A percentile compares a stretch with the other conserved stretches of the same genome.
Conservation (phyloP, 768 basidiomycete genomes). For the Omphalotus guepiniiformis region DNA sequence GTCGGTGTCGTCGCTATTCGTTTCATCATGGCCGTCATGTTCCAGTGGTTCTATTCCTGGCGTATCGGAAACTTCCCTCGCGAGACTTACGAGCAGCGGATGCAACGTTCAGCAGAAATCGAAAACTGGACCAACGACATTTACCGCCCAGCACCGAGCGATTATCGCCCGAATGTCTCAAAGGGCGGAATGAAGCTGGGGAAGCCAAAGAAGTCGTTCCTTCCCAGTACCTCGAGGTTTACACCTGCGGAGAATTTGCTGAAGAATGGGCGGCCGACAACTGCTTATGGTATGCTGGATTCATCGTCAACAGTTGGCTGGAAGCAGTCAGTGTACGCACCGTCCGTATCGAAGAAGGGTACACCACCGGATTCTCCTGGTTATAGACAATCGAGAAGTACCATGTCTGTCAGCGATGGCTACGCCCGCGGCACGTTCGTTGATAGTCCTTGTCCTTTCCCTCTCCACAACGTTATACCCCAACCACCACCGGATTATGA, state of each 20-base stretch:
- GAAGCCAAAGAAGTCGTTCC: slow-evolving; percentile 51
- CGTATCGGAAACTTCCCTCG: slow-evolving; percentile 88
- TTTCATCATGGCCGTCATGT: slow-evolving; percentile 95
- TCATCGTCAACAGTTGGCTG: slow-evolving; percentile 43
- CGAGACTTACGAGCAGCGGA: slow-evolving; percentile 90
- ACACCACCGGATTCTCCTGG: slow-evolving; percentile 72
- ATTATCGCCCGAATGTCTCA: slow-evolving; percentile 84
- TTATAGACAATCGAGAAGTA: slow-evolving; percentile 74
- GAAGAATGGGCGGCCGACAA: slow-evolving; percentile 52
- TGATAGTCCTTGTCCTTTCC: slow-evolving; percentile 88
- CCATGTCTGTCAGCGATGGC: slow-evolving; percentile 66
- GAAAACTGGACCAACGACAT: slow-evolving; percentile 97
- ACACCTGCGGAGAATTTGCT: slow-evolving; percentile 65
- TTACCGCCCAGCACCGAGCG: slow-evolving; percentile 86
- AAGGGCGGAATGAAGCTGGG: slow-evolving; percentile 56
- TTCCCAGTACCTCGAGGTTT: slow-evolving; percentile 70
- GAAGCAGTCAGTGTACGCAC: slow-evolving; percentile 45
- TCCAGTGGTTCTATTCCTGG: slow-evolving; percentile 98
- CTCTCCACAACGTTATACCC: slow-evolving; percentile 82
- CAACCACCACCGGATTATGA: slow-evolving; percentile 90
- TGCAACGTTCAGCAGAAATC: slow-evolving; percentile 85
- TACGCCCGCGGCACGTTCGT: slow-evolving; percentile 42
- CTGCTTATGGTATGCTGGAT: slow-evolving; percentile 66
- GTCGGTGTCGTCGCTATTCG: slow-evolving; percentile 94
- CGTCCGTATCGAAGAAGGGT: slow-evolving; percentile 46